Conservation (phyloP, 225 moss, liverwort and hornwort genomes). For the Thuidium tamariscinum region DNA sequence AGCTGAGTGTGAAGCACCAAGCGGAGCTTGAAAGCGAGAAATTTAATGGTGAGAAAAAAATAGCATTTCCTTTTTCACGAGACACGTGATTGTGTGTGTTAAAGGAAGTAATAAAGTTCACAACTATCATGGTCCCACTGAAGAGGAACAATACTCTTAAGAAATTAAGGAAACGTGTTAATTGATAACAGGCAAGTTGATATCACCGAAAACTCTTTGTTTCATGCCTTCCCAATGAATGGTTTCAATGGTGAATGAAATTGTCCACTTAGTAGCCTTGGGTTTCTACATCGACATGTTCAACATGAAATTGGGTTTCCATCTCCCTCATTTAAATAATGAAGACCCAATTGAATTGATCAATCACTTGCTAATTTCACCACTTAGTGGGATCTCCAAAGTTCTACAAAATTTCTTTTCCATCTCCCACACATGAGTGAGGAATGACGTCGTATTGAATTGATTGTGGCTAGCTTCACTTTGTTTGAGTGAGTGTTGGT, state of each 20-base stretch:
- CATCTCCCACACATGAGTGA: neutral
- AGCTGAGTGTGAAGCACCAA: conserved; percentile 27
- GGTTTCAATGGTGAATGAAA: neutral
- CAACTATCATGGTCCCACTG: neutral
- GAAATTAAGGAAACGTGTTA: neutral
- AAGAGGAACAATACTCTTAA: neutral
- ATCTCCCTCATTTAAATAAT: neutral
- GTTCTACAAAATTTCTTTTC: neutral
- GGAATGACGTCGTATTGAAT: neutral
- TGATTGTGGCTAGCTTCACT: neutral
- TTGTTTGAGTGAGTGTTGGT: neutral
- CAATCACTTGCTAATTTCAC: neutral
- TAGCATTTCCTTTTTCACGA: neutral
- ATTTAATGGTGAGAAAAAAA: neutral
- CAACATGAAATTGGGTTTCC: neutral
- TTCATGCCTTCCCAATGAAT: neutral
- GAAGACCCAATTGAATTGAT: neutral
- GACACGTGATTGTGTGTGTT: too few relatives aligned
- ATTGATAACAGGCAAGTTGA: neutral
- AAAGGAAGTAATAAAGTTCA: neutral
- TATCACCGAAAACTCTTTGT: neutral
- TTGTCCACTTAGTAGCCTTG: neutral
- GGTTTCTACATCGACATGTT: neutral
- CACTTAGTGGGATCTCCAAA: neutral
- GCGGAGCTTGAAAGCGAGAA: neutral